Evolutionary conservation across 2,329 filamentous ascomycete species (phyloP).

Genomic region (Epichloe elymi): DNA sequence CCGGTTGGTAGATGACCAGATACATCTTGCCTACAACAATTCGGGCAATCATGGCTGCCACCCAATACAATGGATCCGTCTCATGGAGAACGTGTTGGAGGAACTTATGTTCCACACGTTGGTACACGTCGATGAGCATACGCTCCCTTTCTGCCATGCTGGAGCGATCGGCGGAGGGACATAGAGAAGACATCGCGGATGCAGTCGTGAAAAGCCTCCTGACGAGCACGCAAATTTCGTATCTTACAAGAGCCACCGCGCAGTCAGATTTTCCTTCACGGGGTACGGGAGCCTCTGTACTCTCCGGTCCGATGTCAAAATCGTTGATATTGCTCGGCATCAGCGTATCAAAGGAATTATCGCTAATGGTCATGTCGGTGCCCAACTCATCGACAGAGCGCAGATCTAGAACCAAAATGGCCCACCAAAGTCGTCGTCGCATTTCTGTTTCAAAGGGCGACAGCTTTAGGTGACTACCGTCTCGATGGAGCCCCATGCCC

Average conservation of each 20-base stretch:
- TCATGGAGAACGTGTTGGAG: constrained; percentile 36
- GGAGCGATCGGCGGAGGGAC: constrained; percentile 15
- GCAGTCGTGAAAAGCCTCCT: constrained; percentile 22
- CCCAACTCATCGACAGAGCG: constrained; percentile 41
- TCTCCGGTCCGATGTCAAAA: constrained; percentile 30
- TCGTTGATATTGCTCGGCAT: constrained; percentile 40
- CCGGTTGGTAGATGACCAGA: constrained; percentile 63
- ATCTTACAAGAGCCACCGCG: constrained; percentile 34
- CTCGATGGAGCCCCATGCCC: constrained; percentile 46
- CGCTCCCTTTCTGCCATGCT: constrained; percentile 24
- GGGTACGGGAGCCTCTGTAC: constrained; percentile 32
- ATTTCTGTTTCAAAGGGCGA: constrained; percentile 47
- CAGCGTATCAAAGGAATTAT: constrained; percentile 31
- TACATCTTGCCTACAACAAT: constrained; percentile 69
- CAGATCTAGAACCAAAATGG: constrained; percentile 43
- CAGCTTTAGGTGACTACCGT: constrained; percentile 36
- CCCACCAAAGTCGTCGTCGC: constrained; percentile 47
- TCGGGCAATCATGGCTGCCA: constrained; percentile 52
- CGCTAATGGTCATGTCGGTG: constrained; percentile 29
- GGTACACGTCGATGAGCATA: constrained; percentile 39
- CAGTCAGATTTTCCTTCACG: constrained; percentile 39
- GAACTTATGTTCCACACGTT: constrained; percentile 41
- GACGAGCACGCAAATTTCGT: constrained; percentile 34
- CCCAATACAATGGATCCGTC: constrained; percentile 47
- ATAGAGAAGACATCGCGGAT: constrained; percentile 20